phyloP scores from a whole-genome alignment of 768 basidiomycete genomes.

The Lanmaoa rubissima region DNA sequence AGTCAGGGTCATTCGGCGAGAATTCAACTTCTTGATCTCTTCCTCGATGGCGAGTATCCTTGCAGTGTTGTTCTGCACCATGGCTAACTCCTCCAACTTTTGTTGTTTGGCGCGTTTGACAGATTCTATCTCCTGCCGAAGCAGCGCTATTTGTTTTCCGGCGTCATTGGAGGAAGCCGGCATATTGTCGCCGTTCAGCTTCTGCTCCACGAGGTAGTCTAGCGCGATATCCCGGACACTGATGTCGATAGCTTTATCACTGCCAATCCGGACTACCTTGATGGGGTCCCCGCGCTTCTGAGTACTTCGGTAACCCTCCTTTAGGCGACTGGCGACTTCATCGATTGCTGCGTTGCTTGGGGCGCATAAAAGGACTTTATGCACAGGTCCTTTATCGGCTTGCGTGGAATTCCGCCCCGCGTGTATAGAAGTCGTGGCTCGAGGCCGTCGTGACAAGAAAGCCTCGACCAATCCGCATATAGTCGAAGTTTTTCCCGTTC shows the following conservation, averaged over 20 bases:
- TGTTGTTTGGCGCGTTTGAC: constrained; percentile 58
- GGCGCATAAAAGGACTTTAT: constrained; percentile 88
- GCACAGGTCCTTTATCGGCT: constrained; percentile 45
- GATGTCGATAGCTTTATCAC: constrained; percentile 68
- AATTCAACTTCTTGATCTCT: constrained; percentile 66
- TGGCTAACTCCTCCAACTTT: constrained; percentile 60
- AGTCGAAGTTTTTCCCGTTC: constrained; percentile 98
- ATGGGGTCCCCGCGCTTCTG: constrained; percentile 53
- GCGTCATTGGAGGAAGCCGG: constrained; percentile 47
- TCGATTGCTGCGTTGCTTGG: constrained; percentile 99
- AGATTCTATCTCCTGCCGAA: constrained; percentile 68
- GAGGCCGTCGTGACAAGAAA: constrained; percentile 62
- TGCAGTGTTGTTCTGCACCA: constrained; percentile 54
- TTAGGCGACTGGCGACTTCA: constrained; percentile 87
- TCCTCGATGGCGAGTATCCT: constrained; percentile 57
- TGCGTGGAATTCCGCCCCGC: constrained; percentile 42
- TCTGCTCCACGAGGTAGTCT: constrained; percentile 82
- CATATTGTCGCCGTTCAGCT: constrained; percentile 46
- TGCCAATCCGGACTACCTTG: constrained; percentile 90
- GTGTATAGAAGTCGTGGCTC: constrained; percentile 47
- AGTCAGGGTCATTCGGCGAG: constrained; percentile 60
- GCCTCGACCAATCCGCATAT: constrained; percentile 92
- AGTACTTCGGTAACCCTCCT: constrained; percentile 66
- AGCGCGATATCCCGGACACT: constrained; percentile 84
- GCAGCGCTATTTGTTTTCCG: constrained; percentile 51